Evolutionary conservation across 208 protist species (phyloP), one percentile per base, ranked within the genome.

Genomic region (Acanthamoeba royreba): DNA sequence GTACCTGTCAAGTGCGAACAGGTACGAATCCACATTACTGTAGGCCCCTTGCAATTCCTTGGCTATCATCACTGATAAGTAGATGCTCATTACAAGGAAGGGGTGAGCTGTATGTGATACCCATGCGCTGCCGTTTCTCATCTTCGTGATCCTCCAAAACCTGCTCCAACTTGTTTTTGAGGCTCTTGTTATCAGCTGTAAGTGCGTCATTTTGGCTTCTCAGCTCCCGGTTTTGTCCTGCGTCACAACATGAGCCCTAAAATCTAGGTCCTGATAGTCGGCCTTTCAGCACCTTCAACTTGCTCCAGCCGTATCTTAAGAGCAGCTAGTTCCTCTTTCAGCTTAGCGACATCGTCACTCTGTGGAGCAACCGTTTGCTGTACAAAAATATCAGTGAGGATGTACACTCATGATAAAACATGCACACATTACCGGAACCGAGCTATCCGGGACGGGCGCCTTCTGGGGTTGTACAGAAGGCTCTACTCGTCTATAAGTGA

Each of bases 121-220:
- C 5, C 86, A 92, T 92, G 33, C 86, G 52, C 17, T 66, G 35
- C 9, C 86, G n/a, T n/a, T 43, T 92, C 46, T 92, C 86, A 31
- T 92, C 86, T 15, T 92, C 86, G 86, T 92, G 86, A 31, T 92
- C 86, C 0, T 92, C 52, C 8, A 66, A 33, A 55, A 92, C 9
- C 43, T 92, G 49, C 19, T 66, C 86, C 28, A 92, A 13, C 86
- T 74, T 63, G 31, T 40, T n/a, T n/a, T 74, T 72, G 61, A 92
- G 53, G 28, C 31, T 19, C 22, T 46, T 0, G 28, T 92, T 92
- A 25, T 92, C 86, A 28, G 40, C 33, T 25, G 35, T 9, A 13
- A 92, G 58, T 43, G 66, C 25, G 13, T n/a, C 28, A 35, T 92
- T 92, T n/a, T 33, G n/a, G 17, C 2, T 40, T 19, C 15, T 11